Base-by-base conservation (phyloP, 768 basidiomycete genomes). In the Russula earlei region DNA sequence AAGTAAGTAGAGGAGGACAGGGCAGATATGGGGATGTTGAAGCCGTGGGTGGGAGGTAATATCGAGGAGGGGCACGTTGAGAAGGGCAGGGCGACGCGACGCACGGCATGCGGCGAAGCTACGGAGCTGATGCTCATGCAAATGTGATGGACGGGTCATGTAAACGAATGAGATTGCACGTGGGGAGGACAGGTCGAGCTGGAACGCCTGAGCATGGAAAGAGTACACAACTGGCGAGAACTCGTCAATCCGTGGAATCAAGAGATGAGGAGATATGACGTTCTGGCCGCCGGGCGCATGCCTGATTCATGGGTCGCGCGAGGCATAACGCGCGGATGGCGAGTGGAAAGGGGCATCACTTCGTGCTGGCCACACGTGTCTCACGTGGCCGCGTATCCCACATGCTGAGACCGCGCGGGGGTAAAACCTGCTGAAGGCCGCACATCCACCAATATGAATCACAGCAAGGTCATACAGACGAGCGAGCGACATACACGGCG, bases 401-500 rank as follows among this genome's bases (percentile, higher is more conserved):
- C 58, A 55, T 31, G 53, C 60, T 37, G 42, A 31, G 29, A 22
- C 43, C 53, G 53, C 52, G 52, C 48, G 41, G 34, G 37, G 31
- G 11, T 19, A 25, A 40, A 40, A 56, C 19, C 36, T 25, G 33
- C 56, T 52, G 49, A 25, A 41, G 49, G 20, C 57, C 44, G 46
- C 50, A 43, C 52, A 54, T 14, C 24, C 27, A 31, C 58, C 33
- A 20, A 29, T 45, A 48, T 38, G 54, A 49, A 62, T 60, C 45
- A 44, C 22, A 62, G 24, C 41, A 45, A 34, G 22, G 40, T 37
- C 43, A 55, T 42, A 34, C n/a, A 36, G 46, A 66, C 57, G 54
- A 60, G 58, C 63, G 61, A 63, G 63, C 51, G 66, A 70, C 71
- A 68, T 67, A 38, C 61, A 61, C 41, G 36, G 47, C 44, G 29